These are phyloP conservation scores for Saccharomycopsis olivae DNA, from an alignment of 805 yeast species.

Conservation along the genomic window DNA sequence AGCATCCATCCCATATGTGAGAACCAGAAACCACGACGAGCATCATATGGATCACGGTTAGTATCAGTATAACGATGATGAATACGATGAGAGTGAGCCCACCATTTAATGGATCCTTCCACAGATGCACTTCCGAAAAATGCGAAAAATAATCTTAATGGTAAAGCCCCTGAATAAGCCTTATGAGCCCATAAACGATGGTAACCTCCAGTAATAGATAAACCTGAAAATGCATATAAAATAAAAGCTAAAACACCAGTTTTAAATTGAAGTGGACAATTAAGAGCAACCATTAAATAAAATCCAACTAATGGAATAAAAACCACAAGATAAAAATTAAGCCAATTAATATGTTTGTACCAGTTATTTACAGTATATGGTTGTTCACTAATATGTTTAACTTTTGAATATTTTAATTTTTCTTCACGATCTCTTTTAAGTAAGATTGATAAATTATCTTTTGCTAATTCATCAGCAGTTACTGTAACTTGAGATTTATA, in stretches of 20 bases:
- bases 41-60: slow-evolving; percentile 75
- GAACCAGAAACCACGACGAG: slow-evolving; percentile 75
- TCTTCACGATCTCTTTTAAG: slow-evolving; percentile 35
- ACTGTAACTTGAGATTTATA: slow-evolving; percentile 61
- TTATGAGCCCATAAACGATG: slow-evolving; percentile 75
- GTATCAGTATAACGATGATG: slow-evolving; percentile 86
- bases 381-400: slow-evolving; percentile 58
- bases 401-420: slow-evolving; percentile 27
- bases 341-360: slow-evolving; percentile 70
- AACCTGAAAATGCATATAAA: slow-evolving; percentile 50
- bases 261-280: slow-evolving; percentile 36
- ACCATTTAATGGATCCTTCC: slow-evolving; percentile 83
- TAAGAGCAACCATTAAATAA: slow-evolving; percentile 4
- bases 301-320: slow-evolving; percentile 50
- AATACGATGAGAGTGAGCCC: slow-evolving; percentile 78
- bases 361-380: slow-evolving; percentile 70
- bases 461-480: slow-evolving; percentile 51
- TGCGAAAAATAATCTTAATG: slow-evolving; percentile 56
- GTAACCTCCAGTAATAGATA: slow-evolving; percentile 78
- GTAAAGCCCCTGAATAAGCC: slow-evolving; percentile 52
- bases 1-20: slow-evolving; percentile 86
- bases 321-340: slow-evolving; percentile 55
- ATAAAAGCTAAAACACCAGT: slow-evolving; percentile 38
- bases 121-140: slow-evolving; percentile 75
- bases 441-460: slow-evolving; percentile 38